Evolutionary conservation across 768 basidiomycete species (phyloP), one percentile per base, ranked within the genome.

Genomic region (Phlebiopsis gigantea): DNA sequence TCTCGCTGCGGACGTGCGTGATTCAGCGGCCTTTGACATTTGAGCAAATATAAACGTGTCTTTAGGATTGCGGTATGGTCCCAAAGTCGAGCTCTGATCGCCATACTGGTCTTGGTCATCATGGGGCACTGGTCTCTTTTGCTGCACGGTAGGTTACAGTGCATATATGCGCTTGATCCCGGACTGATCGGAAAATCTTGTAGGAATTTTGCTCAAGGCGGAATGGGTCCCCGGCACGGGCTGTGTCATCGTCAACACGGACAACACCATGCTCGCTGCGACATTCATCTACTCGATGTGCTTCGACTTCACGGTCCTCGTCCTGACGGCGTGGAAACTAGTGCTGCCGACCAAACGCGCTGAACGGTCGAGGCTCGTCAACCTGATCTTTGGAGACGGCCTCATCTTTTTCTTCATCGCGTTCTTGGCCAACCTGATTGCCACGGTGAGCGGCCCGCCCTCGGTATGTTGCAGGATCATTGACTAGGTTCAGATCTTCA

Each of bases 261-360:
- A 84, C 63, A 85, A 75, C 68, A 75, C 66, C 47, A 70, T 86
- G 43, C 79, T 90, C 47, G 83, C 85, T 2, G 75, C 76, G 24
- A 81, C 81, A 5, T 89, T 87, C 69, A 85, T 88, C 61, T 88
- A 88, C 64, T 79, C 83, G 47, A 89, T 89, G 87, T 70, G 71
- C 21, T 87, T 88, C 64, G 87, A 89, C 70, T 75, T 89, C 58
- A 65, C 72, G 15, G 84, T 89, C 49, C 68, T 89, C 28, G 72
- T 71, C 46, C 72, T 88, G 49, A 86, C 84, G 24, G 81, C 77
- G 10, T 79, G 72, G 69, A 89, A 88, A 62, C 77, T 89, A 19
- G 63, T 79, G 7, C 73, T 76, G 61, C 69, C 70, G n/a, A 51
- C 50, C 6, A 47, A 29, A 24, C 62, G 74, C 19, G 74, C 69